phyloP scores from a whole-genome alignment of 306 rosid species.

The Psophocarpus tetragonolobus region DNA sequence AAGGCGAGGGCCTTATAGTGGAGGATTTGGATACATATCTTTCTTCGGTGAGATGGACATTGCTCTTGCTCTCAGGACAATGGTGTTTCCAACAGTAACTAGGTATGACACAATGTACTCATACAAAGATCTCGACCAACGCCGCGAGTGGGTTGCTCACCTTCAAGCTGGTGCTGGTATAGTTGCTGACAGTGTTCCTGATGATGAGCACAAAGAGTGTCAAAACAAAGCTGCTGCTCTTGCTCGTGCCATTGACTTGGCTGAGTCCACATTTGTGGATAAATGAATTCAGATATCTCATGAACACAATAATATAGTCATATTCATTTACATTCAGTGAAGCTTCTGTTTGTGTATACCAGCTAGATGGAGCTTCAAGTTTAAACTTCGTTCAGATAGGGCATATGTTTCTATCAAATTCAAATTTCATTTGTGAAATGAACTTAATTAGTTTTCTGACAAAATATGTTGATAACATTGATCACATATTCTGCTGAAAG shows the following conservation, averaged over 20 bases:
- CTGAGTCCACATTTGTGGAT: slow-evolving; percentile 66
- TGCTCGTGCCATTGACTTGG: slow-evolving; percentile 84
- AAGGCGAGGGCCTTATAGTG: slow-evolving; percentile 79
- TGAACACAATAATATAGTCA: too few species aligned
- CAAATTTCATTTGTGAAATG: neutral
- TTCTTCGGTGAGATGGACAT: slow-evolving; percentile 78
- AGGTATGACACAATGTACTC: slow-evolving; percentile 69
- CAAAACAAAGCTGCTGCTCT: slow-evolving; percentile 94
- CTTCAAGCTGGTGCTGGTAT: slow-evolving; percentile 92
- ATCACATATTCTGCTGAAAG: too few species aligned
- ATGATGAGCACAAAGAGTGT: slow-evolving; percentile 74
- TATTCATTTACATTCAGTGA: neutral
- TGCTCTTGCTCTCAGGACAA: slow-evolving; percentile 78
- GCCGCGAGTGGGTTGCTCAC: slow-evolving; percentile 76
- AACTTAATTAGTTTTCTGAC: too few species aligned
- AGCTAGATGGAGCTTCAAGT: neutral
- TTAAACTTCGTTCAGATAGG: neutral
- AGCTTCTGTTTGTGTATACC: neutral
- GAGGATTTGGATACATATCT: slow-evolving; percentile 73
- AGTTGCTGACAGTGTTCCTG: slow-evolving; percentile 84
- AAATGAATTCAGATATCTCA: neutral
- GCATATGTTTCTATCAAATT: neutral
- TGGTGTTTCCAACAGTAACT: slow-evolving; percentile 61
- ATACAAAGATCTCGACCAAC: slow-evolving; percentile 50
- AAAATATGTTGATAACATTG: too few species aligned